phyloP scores from a whole-genome alignment of 2,329 filamentous ascomycete species.

The Paecilomyces niveus region DNA sequence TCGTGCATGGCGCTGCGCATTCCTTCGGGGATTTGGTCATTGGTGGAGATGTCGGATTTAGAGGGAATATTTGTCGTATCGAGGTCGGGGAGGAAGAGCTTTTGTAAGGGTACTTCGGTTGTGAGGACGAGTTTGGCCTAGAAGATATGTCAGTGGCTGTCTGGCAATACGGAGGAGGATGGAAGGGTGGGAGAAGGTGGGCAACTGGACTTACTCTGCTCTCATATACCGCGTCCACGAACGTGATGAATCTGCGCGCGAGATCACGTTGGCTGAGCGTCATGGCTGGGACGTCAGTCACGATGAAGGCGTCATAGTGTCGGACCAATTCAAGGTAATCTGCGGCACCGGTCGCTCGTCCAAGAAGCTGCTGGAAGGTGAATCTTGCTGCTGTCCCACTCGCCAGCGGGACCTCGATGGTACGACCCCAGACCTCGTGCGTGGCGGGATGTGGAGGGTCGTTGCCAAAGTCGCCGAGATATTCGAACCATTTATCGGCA shows the following conservation, averaged over 20 bases:
- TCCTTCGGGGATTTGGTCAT: constrained; percentile 53
- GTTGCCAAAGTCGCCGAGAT: constrained; percentile 74
- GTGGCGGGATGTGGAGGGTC: constrained; percentile 69
- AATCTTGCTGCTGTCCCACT: constrained; percentile 86
- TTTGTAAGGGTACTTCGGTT: constrained; percentile 72
- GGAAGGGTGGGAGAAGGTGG: background rate
- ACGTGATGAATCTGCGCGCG: constrained; percentile 90
- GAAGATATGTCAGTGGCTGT: constrained; percentile 12
- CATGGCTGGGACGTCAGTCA: constrained; percentile 91
- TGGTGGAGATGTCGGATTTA: constrained; percentile 25
- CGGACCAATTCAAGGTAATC: constrained; percentile 91
- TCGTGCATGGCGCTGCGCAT: constrained; percentile 84
- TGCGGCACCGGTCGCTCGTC: constrained; percentile 78
- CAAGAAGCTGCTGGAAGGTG: constrained; percentile 86
- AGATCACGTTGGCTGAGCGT: constrained; percentile 77
- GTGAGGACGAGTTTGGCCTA: constrained; percentile 94
- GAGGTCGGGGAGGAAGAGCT: constrained; percentile 73
- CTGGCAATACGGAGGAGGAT: too few species aligned
- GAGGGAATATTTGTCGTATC: constrained; percentile 58
- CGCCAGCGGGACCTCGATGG: constrained; percentile 79
- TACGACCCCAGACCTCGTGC: constrained; percentile 86
- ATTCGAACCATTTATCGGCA: constrained; percentile 91
- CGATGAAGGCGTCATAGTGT: constrained; percentile 84
- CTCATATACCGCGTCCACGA: constrained; percentile 95
- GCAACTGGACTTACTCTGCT: constrained; percentile 38